Base-by-base conservation (phyloP, 805 yeast species). In the Barnettozyma pratensis region DNA sequence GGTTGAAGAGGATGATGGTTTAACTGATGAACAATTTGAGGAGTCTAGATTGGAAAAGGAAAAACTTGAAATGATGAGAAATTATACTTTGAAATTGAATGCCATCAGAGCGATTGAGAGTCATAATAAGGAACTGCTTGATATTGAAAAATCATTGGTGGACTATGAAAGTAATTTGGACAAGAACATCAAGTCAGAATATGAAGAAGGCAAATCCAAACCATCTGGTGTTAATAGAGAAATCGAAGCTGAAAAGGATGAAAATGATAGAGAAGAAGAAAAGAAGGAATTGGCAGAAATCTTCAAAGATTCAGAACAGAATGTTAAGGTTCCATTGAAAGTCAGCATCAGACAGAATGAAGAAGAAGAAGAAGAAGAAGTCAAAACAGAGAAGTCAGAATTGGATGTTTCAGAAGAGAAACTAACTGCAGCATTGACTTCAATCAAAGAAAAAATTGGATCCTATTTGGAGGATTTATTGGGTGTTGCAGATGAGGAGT, bases 401-500 rank as follows among this genome's bases (percentile, higher is more conserved):
- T 48, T 44, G 9, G 40, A 37, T 34, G 46, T 41, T 6, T 14
- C 42, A 6, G 41, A 46, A 9, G 55, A 44, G 3, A 39, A 52
- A 31, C 45, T 66, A 4, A 50, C 47, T 2, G 7, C 34, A 2
- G 35, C 60, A 4, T 49, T 68, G 28, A 57, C 49, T 0, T 31
- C 55, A 7, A 53, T 78, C 27, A 65, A 65, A 32, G 54, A 56
- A 0, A 72, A 71, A 50, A 64, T 79, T 25, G 69, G 65, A n/a
- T 61, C 60, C 4, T 65, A 76, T 42, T 62, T 81, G 32, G 80
- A 73, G 47, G 81, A 79, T 48, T 75, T 70, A 48, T 59, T 81
- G 42, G 86, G 85, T 1, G 66, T 77, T 41, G 64, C 67, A 44
- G 87, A 80, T 51, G 79, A 75, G 11, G 73, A 76, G 39, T 66